phyloP scores from a whole-genome alignment of 2,329 filamentous ascomycete species.

The Uncinocarpus reesii region DNA sequence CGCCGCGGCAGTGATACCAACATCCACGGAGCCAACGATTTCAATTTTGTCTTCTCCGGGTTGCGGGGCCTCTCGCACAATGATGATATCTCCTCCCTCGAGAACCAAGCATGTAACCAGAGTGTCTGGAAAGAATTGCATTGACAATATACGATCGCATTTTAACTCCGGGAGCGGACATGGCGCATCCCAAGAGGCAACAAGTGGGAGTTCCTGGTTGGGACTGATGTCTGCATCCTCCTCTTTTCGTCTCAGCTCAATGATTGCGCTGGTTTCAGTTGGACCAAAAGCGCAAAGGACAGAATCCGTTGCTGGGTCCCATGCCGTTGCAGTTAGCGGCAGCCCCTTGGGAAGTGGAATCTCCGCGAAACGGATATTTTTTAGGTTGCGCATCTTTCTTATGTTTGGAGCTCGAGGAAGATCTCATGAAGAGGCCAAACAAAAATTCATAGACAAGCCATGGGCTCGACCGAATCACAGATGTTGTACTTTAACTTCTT shows the following conservation, averaged over 20 bases:
- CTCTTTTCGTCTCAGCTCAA: conserved; percentile 56
- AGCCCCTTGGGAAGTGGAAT: conserved; percentile 51
- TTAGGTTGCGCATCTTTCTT: conserved; percentile 79
- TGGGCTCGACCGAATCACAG: not conserved
- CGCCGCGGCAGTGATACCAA: conserved; percentile 74
- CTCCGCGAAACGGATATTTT: conserved; percentile 60
- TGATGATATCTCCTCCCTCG: conserved; percentile 79
- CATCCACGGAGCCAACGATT: conserved; percentile 88
- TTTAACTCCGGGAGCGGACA: conserved; percentile 65
- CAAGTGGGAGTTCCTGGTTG: conserved; percentile 37
- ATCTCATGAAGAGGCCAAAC: not conserved
- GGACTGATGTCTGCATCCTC: conserved; percentile 31
- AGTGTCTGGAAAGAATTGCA: conserved; percentile 79
- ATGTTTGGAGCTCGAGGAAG: not conserved
- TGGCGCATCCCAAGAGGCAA: conserved; percentile 83
- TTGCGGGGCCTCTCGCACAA: conserved; percentile 62
- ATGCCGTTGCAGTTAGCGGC: conserved; percentile 65
- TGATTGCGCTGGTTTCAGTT: conserved; percentile 54
- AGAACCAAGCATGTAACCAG: conserved; percentile 70
- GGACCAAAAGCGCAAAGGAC: conserved; percentile 79
- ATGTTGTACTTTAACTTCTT: not conserved
- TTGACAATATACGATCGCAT: conserved; percentile 63
- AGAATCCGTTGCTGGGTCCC: conserved; percentile 71
- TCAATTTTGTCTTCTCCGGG: conserved; percentile 70
- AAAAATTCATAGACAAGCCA: not conserved